Conservation (phyloP, 306 rosid genomes). For the Sindora glabra region DNA sequence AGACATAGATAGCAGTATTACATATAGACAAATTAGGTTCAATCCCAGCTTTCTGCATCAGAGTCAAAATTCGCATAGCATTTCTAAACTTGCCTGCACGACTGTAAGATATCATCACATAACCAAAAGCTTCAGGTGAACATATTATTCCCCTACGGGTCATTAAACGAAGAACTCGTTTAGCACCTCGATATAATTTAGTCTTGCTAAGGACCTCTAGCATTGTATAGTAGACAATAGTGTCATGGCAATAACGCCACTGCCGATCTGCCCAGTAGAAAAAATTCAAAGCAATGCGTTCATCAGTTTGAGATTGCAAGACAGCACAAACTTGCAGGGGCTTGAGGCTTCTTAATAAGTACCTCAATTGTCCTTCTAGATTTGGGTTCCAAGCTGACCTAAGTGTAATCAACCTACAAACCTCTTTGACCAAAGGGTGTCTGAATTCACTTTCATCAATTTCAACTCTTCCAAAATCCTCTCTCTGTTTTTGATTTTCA, state of each 20-base stretch:
- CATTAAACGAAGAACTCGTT: conserved; percentile 43
- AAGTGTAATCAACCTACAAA: conserved; percentile 29
- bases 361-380: conserved; percentile 35
- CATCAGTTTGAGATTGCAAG: conserved; percentile 36
- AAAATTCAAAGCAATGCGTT: conserved; percentile 38
- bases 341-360: conserved; percentile 37
- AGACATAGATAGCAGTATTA: conserved; percentile 42
- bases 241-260: conserved; percentile 44
- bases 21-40: conserved; percentile 37
- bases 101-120: conserved; percentile 44
- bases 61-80: conserved; percentile 37
- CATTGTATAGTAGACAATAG: too few species aligned
- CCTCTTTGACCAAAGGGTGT: conserved; percentile 41
- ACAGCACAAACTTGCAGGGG: conserved; percentile 45
- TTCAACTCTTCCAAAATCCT: conserved; percentile 17
- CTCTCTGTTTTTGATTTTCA: background rate
- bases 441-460: conserved; percentile 26
- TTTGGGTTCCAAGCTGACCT: conserved; percentile 40
- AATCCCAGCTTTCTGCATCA: conserved; percentile 54
- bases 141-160: conserved; percentile 27
- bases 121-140: conserved; percentile 38
- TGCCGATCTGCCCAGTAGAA: conserved; percentile 55
- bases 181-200: conserved; percentile 47
- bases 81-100: conserved; percentile 45
- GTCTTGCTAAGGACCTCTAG: conserved; percentile 48